Base-by-base conservation (phyloP, 1,139 yeast species). In the Diutina rugosa region DNA sequence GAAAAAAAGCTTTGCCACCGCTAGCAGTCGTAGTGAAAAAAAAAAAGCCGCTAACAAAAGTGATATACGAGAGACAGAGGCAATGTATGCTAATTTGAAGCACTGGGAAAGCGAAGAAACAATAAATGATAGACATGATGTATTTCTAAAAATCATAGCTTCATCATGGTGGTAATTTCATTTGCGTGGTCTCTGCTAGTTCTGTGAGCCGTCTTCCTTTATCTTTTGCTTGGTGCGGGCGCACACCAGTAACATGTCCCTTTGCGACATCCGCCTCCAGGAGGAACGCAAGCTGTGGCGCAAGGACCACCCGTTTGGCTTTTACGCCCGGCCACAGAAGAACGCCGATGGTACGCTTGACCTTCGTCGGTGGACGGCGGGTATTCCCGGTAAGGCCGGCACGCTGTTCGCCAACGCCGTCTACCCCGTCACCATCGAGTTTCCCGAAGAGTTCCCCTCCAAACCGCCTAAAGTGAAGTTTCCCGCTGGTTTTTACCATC, bases 221-320 rank as follows among this genome's bases (percentile, higher is more conserved):
- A 35, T 35, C 41, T 32, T 32, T 32, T 8, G n/a, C n/a, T 10
- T 10, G 14, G 6, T 14, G n/a, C 14, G 41, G 8, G 49, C 49
- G 49, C 49, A 18, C 26, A 46, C 29, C 21, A 4, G 16, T 38
- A 52, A 47, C 56, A 66, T 67, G 79, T 76, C 80, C 30, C 78
- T 90, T 61, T 85, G 95, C 67, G 77, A 86, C 62, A 90, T 84
- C 60, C 79, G 97, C 63, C 77, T 90, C 58, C 96, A 89, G 67
- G 95, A 87, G 68, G 96, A 88, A 69, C 60, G 98, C 68, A 93
- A 91, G 71, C 91, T 87, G 69, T 93, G 99, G 99, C 83, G 99
- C 63, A 93, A 90, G 69, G 97, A 91, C 68, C 99, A 95, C 69
- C 99, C 99, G 0, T 93, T 90, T 70, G 99, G 99, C 4, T 93